Evolutionary conservation across 352 stramenopile species (phyloP).

Genomic region (Phytopythium montanum): DNA sequence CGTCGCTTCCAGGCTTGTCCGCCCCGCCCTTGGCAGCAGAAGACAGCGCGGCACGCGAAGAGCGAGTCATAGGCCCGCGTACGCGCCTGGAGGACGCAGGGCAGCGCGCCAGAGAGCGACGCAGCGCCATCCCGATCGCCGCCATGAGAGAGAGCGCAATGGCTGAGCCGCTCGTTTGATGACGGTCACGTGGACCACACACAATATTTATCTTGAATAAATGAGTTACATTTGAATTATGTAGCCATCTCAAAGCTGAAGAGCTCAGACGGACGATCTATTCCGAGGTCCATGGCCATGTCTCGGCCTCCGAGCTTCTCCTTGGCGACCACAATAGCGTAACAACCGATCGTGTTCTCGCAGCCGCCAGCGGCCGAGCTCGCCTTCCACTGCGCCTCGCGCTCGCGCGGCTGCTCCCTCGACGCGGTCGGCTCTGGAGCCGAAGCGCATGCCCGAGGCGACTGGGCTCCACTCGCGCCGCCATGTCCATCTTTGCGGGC

Average conservation of each 20-base stretch:
- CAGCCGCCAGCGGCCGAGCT: background rate
- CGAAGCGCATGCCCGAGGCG: background rate
- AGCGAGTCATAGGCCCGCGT: background rate
- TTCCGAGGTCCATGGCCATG: background rate
- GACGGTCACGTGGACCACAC: conserved; percentile 1
- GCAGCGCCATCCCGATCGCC: background rate
- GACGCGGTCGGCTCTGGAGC: background rate
- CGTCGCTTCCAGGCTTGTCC: background rate
- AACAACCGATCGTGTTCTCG: background rate
- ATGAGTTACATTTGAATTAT: background rate
- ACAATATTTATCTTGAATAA: background rate
- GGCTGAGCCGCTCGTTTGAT: conserved; percentile 2
- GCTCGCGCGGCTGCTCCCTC: background rate
- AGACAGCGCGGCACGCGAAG: conserved; percentile 7
- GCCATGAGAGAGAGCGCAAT: conserved; percentile 14
- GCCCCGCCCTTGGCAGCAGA: background rate
- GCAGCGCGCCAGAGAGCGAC: conserved; percentile 10
- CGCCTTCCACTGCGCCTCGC: background rate
- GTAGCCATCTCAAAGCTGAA: background rate
- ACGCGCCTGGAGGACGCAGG: background rate
- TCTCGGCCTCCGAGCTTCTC: background rate
- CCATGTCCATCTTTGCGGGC: conserved; percentile 80
- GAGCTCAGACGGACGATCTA: background rate
- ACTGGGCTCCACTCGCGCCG: background rate
- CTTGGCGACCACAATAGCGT: background rate